These are phyloP conservation scores for Forsythia suspensa DNA, from an alignment of 257 asterid genomes.

Conservation along the genomic window DNA sequence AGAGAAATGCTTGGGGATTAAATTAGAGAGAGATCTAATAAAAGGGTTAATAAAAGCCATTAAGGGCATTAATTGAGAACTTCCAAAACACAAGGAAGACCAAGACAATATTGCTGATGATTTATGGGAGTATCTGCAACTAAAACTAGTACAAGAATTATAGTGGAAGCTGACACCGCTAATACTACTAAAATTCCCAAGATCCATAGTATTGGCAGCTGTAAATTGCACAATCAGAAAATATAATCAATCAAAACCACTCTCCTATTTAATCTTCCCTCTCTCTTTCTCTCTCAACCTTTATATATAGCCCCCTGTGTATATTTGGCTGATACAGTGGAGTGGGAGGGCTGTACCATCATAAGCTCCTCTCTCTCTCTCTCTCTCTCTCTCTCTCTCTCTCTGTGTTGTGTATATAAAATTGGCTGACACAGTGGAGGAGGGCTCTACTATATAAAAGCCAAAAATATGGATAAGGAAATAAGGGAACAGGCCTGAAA, in stretches of 20 bases:
- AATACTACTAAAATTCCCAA: slow-evolving; percentile 29
- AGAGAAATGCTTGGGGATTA: slow-evolving; percentile 30
- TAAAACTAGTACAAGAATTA: slow-evolving; percentile 31
- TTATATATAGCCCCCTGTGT: not conserved
- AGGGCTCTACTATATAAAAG: slow-evolving; percentile 1
- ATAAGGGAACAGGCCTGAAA: slow-evolving; percentile 16
- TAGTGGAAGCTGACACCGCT: slow-evolving; percentile 52
- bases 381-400: slow-evolving; percentile 3
- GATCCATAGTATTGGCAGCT: slow-evolving; percentile 41
- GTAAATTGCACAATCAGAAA: slow-evolving; percentile 33
- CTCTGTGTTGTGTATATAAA: not conserved
- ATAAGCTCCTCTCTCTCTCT: not conserved
- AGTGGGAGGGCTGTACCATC: not conserved
- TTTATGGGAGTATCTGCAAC: slow-evolving; percentile 34
- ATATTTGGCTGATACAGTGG: not conserved
- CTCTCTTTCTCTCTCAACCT: not conserved
- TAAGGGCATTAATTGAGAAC: slow-evolving; percentile 37
- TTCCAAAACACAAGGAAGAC: slow-evolving; percentile 46
- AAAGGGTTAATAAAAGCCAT: slow-evolving; percentile 35
- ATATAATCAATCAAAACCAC: slow-evolving; percentile 7
- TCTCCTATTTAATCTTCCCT: not conserved
- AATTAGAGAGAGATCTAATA: slow-evolving; percentile 28
- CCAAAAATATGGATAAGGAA: slow-evolving; percentile 33
- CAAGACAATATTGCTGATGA: slow-evolving; percentile 43
- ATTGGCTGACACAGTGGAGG: slow-evolving; percentile 19